These are phyloP conservation scores for Hygrophila difformis DNA, from an alignment of 257 asterid species.

Conservation along the genomic window DNA sequence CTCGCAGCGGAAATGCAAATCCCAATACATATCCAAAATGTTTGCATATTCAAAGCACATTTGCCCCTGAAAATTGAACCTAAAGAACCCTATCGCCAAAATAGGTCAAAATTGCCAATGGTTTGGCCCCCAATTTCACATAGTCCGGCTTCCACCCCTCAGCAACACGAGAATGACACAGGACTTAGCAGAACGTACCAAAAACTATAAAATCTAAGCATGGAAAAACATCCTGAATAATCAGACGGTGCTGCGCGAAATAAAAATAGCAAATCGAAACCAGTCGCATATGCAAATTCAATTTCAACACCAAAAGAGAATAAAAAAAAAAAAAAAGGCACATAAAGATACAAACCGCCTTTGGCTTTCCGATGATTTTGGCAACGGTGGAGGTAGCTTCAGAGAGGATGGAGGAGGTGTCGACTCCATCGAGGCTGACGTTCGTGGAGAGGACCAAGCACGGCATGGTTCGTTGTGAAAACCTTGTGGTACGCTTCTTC, in stretches of 20 bases:
- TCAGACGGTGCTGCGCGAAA: background rate
- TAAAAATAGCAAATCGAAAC: background rate
- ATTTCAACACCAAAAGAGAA: background rate
- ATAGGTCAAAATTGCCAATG: background rate
- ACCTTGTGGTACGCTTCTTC: background rate
- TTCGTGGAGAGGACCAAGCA: slow-evolving; percentile 84
- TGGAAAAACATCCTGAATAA: background rate
- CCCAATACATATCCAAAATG: too few species aligned
- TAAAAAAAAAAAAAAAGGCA: background rate
- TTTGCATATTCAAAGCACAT: background rate
- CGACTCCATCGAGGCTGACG: slow-evolving; percentile 76
- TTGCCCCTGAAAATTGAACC: background rate
- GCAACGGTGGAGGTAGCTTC: slow-evolving; percentile 91
- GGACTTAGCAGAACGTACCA: background rate
- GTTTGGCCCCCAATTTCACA: background rate
- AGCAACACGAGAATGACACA: background rate
- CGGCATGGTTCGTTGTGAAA: slow-evolving; percentile 54
- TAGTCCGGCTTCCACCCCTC: background rate
- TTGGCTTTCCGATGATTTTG: slow-evolving; percentile 86
- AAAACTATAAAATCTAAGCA: background rate
- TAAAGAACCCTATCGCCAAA: background rate
- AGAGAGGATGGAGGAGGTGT: slow-evolving; percentile 76
- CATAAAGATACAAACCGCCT: slow-evolving; percentile 38
- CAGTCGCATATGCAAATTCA: background rate
- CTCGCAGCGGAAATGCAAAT: too few species aligned